Percentiles rank a stretch among this genome's conserved stretches.
Evolutionary conservation across 202 grass and related monocot genomes (phyloP).

Genomic region (Schoenoplectus triqueter): DNA sequence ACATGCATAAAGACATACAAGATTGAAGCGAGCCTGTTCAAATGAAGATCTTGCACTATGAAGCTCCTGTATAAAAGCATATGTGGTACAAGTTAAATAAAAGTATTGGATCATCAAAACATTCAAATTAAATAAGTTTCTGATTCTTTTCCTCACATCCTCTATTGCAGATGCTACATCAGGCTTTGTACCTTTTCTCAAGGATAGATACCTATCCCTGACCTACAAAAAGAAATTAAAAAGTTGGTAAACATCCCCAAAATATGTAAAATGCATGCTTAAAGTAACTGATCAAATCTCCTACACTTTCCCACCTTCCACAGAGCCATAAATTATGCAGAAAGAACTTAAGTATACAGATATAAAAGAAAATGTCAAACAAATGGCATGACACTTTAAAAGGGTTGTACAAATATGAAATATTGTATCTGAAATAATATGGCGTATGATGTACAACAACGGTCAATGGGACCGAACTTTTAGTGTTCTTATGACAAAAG

Average conservation of each 20-base stretch:
- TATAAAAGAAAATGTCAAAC: background rate
- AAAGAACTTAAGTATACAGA: background rate
- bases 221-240: conserved; percentile 55
- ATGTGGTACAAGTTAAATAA: conserved; percentile 34
- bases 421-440: background rate
- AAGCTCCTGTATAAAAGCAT: conserved; percentile 64
- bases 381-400: background rate
- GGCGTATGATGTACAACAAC: background rate
- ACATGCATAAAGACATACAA: conserved; percentile 58
- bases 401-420: conserved; percentile 7
- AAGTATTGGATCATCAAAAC: conserved; percentile 4
- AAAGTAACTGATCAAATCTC: conserved; percentile 29
- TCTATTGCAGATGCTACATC: conserved; percentile 82
- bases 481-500: background rate
- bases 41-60: conserved; percentile 94
- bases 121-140: conserved; percentile 4
- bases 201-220: conserved; percentile 85
- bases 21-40: conserved; percentile 95
- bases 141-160: conserved; percentile 56
- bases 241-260: conserved; percentile 2
- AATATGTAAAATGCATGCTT: conserved; percentile 15
- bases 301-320: background rate
- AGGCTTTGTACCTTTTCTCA: conserved; percentile 93
- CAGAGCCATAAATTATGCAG: background rate
- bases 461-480: background rate